phyloP scores from a whole-genome alignment of 352 stramenopile species.

The Phytophthora pistaciae region DNA sequence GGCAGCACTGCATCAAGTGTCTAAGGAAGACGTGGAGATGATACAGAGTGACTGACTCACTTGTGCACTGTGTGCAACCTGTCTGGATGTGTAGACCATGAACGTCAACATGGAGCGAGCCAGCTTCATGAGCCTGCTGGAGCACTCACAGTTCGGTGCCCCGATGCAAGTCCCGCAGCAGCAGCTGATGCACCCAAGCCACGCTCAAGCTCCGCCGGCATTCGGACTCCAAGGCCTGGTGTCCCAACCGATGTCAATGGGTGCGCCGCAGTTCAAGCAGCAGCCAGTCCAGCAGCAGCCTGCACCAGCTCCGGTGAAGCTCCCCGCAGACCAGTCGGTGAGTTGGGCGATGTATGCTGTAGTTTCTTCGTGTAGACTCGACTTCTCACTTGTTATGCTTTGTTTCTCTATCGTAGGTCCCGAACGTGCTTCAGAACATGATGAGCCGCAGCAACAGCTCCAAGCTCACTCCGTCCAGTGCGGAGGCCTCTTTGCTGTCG shows the following conservation, averaged over 20 bases:
- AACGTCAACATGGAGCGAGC: constrained; percentile 51
- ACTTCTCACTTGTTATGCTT: constrained; percentile 10
- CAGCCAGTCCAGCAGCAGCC: constrained; percentile 21
- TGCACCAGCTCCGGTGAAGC: constrained; percentile 25
- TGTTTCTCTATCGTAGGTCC: constrained; percentile 24
- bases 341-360: constrained; percentile 12
- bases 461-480: constrained; percentile 39
- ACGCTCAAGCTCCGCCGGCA: constrained; percentile 23
- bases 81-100: constrained; percentile 45
- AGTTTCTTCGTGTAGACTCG: background rate
- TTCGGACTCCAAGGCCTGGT: constrained; percentile 36
- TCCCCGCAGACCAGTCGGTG: constrained; percentile 35
- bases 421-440: constrained; percentile 49
- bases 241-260: constrained; percentile 35
- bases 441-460: constrained; percentile 35
- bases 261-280: constrained; percentile 32
- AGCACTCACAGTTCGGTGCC: constrained; percentile 38
- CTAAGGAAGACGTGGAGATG: constrained; percentile 1
- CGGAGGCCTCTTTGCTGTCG: constrained; percentile 56
- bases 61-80: constrained; percentile 34
- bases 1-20: background rate
- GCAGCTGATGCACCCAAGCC: constrained; percentile 13
- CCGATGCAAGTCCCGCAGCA: constrained; percentile 36
- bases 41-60: constrained; percentile 41
- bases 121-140: constrained; percentile 44